These are phyloP conservation scores for Vitis hybrid DNA, from an alignment of 177 flowering plant genomes.

Conservation along the genomic window DNA sequence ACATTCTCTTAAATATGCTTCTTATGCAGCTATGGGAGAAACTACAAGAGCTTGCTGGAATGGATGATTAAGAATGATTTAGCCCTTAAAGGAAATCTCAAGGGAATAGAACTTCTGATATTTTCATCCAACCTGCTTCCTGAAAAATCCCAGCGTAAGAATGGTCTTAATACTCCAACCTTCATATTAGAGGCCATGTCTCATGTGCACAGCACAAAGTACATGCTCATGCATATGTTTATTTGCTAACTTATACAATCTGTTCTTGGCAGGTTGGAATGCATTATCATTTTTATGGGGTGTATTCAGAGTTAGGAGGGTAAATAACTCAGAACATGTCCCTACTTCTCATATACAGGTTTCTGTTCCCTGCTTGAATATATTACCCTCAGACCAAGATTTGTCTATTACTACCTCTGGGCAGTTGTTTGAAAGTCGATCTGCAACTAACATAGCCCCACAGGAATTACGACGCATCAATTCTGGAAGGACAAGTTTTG, in stretches of 20 bases:
- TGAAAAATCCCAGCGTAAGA: conserved; percentile 65
- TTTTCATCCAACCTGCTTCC: conserved; percentile 84
- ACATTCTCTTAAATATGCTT: background rate
- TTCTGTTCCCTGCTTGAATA: background rate
- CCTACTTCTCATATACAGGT: background rate
- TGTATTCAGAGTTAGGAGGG: conserved; percentile 8
- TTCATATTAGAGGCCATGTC: background rate
- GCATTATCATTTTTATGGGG: conserved; percentile 11
- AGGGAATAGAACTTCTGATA: conserved; percentile 78
- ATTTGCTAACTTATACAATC: background rate
- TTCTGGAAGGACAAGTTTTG: conserved; percentile 3
- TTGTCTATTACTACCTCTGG: background rate
- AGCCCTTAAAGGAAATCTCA: conserved; percentile 73
- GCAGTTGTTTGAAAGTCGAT: background rate
- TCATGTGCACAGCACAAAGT: background rate
- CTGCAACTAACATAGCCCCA: background rate
- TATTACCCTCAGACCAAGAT: background rate
- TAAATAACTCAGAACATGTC: background rate
- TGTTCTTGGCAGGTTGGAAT: conserved; percentile 11
- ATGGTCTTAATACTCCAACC: background rate
- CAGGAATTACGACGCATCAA: background rate
- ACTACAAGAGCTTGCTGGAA: conserved; percentile 70
- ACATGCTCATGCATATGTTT: background rate
- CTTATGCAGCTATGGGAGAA: conserved; percentile 63
- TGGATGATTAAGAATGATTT: conserved; percentile 76